Base-by-base conservation (phyloP, 768 basidiomycete genomes). In the Termitomyces sp. region DNA sequence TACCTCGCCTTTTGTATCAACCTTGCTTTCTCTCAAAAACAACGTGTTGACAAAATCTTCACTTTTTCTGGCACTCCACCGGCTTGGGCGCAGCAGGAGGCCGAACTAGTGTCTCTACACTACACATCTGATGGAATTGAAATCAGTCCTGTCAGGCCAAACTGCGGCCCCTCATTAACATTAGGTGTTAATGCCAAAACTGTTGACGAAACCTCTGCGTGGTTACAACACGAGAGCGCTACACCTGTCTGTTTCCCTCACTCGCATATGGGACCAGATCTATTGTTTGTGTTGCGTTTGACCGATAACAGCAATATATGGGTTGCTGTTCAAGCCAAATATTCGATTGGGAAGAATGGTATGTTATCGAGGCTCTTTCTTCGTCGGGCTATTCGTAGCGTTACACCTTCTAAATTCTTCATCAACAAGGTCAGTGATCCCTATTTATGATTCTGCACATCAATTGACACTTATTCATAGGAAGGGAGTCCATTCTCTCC, bases 281-380 rank as follows among this genome's bases (percentile, higher is more conserved):
- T 75, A 3, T 44, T 79, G 10, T 76, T 79, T 34, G 65, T 74
- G 1, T 53, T 79, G 21, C 64, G 60, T 30, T 64, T 79, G 2
- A 61, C 63, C 2, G 71, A 75, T 30, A 68, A 64, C 9, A 64
- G 68, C 0, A 55, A 65, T 1, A 66, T 77, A 22, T 78, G 76
- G 76, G 76, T 77, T 7, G 72, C 70, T 1, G 55, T 78, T 22
- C 76, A 77, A 53, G 72, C 71, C 3, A 77, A 77, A 46, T 73
- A 66, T 50, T 72, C 70, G 1, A 26, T 59, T 14, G 72, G 72
- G 11, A 70, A 64, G 53, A 71, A 69, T 11, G 66, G 69, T 1
- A 56, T 57, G 1, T 62, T 74, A 28, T 64, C 70, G 2, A 66
- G 68, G 40, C 54, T 44, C 1, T 64, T 67, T 26, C 64, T 75